Percentiles rank a stretch among this genome's conserved stretches.
Evolutionary conservation across 2,329 filamentous ascomycete genomes (phyloP).

Genomic region (Lithohypha guttulata): DNA sequence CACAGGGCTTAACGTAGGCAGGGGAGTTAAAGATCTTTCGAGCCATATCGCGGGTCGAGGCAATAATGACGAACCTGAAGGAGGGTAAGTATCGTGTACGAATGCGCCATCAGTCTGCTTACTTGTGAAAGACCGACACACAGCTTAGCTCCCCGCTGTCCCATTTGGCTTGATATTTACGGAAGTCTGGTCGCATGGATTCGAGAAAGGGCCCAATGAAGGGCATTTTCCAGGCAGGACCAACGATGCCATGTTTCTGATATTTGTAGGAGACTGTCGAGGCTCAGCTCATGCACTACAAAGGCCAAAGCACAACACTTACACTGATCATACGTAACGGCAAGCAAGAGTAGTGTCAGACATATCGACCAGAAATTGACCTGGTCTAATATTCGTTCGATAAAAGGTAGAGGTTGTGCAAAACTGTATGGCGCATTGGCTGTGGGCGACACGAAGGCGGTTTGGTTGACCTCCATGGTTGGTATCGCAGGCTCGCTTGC

Average conservation of each 20-base stretch:
- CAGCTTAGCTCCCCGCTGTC: conserved; percentile 82
- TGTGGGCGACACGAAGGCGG: conserved; percentile 56
- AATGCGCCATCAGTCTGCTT: conserved; percentile 27
- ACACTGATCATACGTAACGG: conserved; percentile 86
- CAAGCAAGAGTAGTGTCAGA: conserved; percentile 57
- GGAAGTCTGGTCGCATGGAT: conserved; percentile 83
- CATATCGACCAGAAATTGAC: conserved; percentile 55
- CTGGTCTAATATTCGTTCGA: conserved; percentile 15
- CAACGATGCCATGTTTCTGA: conserved; percentile 65
- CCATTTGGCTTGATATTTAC: conserved; percentile 89
- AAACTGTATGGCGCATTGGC: conserved; percentile 48
- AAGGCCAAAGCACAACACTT: conserved; percentile 32
- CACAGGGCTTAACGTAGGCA: conserved; percentile 82
- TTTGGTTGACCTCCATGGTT: conserved; percentile 43
- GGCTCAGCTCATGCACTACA: conserved; percentile 13
- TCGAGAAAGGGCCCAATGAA: conserved; percentile 95
- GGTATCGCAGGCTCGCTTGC: too few relatives aligned
- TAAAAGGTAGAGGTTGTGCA: conserved; percentile 11
- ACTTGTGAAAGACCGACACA: conserved; percentile 99
- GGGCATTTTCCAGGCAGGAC: conserved; percentile 64
- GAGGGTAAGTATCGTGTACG: background rate
- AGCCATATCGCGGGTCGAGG: conserved; percentile 85
- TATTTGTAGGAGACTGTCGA: conserved; percentile 59
- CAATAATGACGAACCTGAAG: conserved; percentile 85
- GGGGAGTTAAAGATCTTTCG: conserved; percentile 97